These are phyloP conservation scores for Cladophialophora psammophila DNA, from an alignment of 2,329 filamentous ascomycete species.

Conservation along the genomic window DNA sequence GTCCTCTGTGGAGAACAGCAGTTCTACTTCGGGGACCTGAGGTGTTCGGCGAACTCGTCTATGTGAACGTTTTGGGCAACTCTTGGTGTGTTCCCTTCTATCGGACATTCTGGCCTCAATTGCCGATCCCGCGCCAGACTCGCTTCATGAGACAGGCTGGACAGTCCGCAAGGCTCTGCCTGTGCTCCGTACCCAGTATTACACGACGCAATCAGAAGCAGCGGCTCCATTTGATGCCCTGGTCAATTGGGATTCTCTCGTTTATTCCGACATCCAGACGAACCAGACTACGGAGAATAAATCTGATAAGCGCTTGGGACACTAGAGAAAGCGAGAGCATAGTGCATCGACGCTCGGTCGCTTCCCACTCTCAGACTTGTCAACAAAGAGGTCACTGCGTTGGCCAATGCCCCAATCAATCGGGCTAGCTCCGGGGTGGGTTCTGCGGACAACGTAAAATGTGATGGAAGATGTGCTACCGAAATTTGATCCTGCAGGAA, in stretches of 20 bases:
- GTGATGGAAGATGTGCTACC: constrained; percentile 11
- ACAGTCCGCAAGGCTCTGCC: constrained; percentile 16
- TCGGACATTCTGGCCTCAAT: neutral
- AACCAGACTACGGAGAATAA: constrained; percentile 17
- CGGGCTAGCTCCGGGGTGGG: neutral
- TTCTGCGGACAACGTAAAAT: neutral
- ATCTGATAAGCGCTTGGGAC: constrained; percentile 18
- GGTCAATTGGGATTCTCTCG: neutral
- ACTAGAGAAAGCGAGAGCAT: constrained; percentile 15
- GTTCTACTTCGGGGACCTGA: neutral
- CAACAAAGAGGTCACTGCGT: neutral
- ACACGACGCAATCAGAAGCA: neutral
- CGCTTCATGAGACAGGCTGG: constrained; percentile 13
- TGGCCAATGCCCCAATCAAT: neutral
- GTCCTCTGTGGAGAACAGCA: neutral
- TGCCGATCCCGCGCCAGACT: neutral
- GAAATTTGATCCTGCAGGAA: constrained; percentile 12
- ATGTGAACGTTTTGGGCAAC: neutral
- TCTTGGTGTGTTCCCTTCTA: neutral
- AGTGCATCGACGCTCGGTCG: constrained; percentile 1
- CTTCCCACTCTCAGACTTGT: neutral
- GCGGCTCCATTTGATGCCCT: constrained; percentile 2
- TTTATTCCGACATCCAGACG: constrained; percentile 1
- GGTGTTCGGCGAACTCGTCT: constrained; percentile 13
- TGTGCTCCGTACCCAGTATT: neutral